phyloP scores from a whole-genome alignment of 768 basidiomycete species.

The Auriscalpium microsporum region DNA sequence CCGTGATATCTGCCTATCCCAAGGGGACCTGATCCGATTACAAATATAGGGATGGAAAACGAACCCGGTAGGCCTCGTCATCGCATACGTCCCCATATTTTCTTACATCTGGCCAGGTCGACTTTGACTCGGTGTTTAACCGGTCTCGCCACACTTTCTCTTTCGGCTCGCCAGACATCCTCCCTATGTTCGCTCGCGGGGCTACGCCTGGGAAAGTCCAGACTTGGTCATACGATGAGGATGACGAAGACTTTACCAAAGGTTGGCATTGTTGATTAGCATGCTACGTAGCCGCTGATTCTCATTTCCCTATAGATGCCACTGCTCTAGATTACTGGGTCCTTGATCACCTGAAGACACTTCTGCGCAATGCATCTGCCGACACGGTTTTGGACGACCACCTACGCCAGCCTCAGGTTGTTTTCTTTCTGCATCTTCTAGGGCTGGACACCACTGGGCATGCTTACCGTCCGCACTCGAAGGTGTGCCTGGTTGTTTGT shows the following conservation, averaged over 20 bases:
- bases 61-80: conserved; percentile 47
- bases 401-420: conserved; percentile 48
- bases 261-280: conserved; percentile 29
- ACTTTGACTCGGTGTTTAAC: conserved; percentile 87
- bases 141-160: conserved; percentile 70
- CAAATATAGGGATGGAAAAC: conserved; percentile 68
- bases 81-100: no score
- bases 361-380: conserved; percentile 57
- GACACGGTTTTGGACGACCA: conserved; percentile 40
- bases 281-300: not conserved
- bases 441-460: conserved; percentile 86
- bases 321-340: conserved; percentile 75
- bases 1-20: not conserved
- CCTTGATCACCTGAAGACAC: conserved; percentile 49
- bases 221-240: conserved; percentile 69
- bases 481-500: conserved; percentile 30
- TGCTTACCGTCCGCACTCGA: conserved; percentile 75
- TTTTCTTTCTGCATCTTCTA: conserved; percentile 79
- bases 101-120: conserved; percentile 29
- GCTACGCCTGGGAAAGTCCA: conserved; percentile 61
- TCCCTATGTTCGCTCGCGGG: conserved; percentile 81
- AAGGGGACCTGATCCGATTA: no score
- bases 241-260: conserved; percentile 82
- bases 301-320: conserved; percentile 42
- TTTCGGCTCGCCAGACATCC: conserved; percentile 83